Evolutionary conservation across 345 rosid genomes (phyloP).

Genomic region (Geranium rotundifolium): DNA sequence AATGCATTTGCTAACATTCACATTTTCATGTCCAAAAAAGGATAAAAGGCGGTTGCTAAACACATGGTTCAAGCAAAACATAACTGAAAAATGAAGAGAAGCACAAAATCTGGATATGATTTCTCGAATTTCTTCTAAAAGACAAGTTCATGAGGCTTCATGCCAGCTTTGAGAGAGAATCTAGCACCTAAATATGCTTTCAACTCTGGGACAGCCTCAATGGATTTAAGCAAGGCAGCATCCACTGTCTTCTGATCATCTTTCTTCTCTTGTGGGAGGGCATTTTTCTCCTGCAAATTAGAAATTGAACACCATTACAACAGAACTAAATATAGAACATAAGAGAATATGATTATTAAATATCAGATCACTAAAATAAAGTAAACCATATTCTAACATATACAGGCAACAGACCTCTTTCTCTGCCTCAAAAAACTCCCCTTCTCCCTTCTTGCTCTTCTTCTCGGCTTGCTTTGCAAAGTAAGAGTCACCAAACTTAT

Average conservation of each 20-base stretch:
- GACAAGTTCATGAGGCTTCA: slow-evolving; percentile 78
- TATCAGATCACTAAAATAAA: too few relatives aligned
- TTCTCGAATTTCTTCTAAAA: slow-evolving; percentile 30
- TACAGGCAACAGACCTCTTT: slow-evolving; percentile 36
- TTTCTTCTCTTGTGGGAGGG: slow-evolving; percentile 60
- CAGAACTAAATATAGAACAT: too few relatives aligned
- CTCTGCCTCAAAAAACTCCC: slow-evolving; percentile 70
- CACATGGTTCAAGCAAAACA: slow-evolving; percentile 6
- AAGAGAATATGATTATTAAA: too few relatives aligned
- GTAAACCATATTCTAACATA: too few relatives aligned
- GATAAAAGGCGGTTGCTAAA: slow-evolving; percentile 5
- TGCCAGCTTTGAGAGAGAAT: slow-evolving; percentile 68
- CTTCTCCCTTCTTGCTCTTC: slow-evolving; percentile 65
- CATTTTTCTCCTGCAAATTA: slow-evolving; percentile 46
- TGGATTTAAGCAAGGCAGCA: slow-evolving; percentile 40
- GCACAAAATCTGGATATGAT: background rate
- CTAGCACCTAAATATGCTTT: slow-evolving; percentile 70
- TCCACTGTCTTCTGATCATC: slow-evolving; percentile 78
- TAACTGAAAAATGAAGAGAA: background rate
- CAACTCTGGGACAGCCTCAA: slow-evolving; percentile 64
- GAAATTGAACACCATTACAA: background rate
- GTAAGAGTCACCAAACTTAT: slow-evolving; percentile 61
- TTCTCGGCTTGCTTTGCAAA: slow-evolving; percentile 59
- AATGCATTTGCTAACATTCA: too few relatives aligned
- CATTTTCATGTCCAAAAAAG: slow-evolving; percentile 1